Evolutionary conservation across 768 basidiomycete species (phyloP).

Genomic region (Galerina sulciceps): DNA sequence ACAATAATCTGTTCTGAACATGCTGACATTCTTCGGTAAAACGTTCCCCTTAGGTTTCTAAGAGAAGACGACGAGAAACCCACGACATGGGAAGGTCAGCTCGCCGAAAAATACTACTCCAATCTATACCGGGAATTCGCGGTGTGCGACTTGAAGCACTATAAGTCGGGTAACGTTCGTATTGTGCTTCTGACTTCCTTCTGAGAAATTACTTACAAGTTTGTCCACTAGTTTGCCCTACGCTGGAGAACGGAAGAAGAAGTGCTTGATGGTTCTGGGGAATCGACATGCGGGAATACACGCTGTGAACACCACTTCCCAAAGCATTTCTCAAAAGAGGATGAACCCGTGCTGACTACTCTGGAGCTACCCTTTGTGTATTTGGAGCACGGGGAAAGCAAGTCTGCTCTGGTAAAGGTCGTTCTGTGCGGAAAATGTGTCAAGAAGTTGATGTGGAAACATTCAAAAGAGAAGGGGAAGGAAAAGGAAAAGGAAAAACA

Average conservation of each 20-base stretch:
- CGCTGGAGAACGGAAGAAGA: constrained; percentile 95
- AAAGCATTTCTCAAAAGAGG: constrained; percentile 15
- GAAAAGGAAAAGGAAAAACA: constrained; percentile 9
- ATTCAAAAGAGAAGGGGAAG: constrained; percentile 60
- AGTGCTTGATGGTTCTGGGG: constrained; percentile 84
- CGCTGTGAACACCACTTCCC: constrained; percentile 74
- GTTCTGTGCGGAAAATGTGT: constrained; percentile 81
- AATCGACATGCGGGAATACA: constrained; percentile 87
- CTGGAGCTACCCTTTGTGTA: constrained; percentile 93
- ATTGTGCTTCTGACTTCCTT: background rate
- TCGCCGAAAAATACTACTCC: constrained; percentile 88
- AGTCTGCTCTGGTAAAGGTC: constrained; percentile 88
- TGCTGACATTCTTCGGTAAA: background rate
- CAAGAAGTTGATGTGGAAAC: constrained; percentile 88
- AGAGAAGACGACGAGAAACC: constrained; percentile 59
- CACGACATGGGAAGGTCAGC: constrained; percentile 78
- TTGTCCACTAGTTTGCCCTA: constrained; percentile 68
- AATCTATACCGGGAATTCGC: constrained; percentile 92
- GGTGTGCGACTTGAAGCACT: constrained; percentile 93
- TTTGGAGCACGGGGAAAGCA: constrained; percentile 73
- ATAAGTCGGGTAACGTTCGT: constrained; percentile 86
- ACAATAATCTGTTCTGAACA: background rate
- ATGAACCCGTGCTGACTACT: constrained; percentile 55
- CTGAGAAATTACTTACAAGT: background rate
- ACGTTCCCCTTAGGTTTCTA: constrained; percentile 63